Conservation (phyloP, 2,329 filamentous ascomycete species). For the Sporothrix humicola region DNA sequence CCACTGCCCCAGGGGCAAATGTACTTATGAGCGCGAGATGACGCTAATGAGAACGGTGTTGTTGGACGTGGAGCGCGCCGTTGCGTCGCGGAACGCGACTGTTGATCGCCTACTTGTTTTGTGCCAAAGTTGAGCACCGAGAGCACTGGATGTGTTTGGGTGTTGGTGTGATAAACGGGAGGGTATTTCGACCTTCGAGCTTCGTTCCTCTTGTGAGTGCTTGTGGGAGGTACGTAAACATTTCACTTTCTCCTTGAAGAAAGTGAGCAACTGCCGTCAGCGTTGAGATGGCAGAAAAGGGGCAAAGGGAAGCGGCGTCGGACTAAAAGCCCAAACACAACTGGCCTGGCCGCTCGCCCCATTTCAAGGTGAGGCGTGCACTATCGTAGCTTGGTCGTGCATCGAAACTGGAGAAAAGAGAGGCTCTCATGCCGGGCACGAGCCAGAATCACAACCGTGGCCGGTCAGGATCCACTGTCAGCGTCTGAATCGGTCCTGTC, state of each 20-base stretch:
- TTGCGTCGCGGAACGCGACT: background rate
- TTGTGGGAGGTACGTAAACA: no score
- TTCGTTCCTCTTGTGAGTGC: no score
- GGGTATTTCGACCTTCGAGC: no score
- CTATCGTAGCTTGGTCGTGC: slow-evolving; percentile 2
- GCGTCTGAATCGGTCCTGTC: slow-evolving; percentile 17
- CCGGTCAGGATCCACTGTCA: background rate
- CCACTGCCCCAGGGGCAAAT: slow-evolving; percentile 18
- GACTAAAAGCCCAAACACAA: background rate
- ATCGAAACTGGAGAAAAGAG: slow-evolving; percentile 13
- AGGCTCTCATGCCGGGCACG: background rate
- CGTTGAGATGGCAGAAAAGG: background rate
- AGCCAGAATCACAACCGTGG: background rate
- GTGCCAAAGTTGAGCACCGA: background rate
- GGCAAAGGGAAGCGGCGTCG: background rate
- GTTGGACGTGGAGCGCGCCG: slow-evolving; percentile 5
- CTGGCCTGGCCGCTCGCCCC: slow-evolving; percentile 4
- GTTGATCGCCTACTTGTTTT: background rate
- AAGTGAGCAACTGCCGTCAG: background rate
- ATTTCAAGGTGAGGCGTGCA: background rate
- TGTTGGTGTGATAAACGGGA: no score
- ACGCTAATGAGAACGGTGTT: background rate
- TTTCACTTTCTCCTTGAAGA: no score
- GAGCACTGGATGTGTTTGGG: no score
- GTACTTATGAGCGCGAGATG: background rate